Base-by-base conservation (phyloP, 345 rosid species). In the Linum lewisii region DNA sequence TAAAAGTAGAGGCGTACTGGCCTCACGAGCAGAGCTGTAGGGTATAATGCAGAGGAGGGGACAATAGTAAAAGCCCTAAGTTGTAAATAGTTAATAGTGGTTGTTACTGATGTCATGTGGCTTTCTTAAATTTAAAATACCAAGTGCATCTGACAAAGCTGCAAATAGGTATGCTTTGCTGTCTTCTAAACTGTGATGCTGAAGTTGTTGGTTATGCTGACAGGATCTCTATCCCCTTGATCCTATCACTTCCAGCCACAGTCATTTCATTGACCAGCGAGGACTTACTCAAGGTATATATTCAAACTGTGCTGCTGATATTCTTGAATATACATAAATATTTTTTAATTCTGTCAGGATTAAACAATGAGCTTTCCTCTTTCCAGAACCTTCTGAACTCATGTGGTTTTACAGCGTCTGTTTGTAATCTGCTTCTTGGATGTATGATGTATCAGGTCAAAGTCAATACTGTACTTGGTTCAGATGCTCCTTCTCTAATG, bases 401-500 rank as follows among this genome's bases (percentile, higher is more conserved):
- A 52, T 20, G 14, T 19, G 13, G 15, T 20, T 11, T n/a, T 52
- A 20, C 13, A 20, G 56, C 24, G 24, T 13, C 7, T 52, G 15
- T 24, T 52, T 52, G 22, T 69, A 2, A 45, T 26, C 26, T 60
- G 58, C n/a, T 22, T 14, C 42, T 2, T 72, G 32, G 56, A 57
- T 63, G 18, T 69, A 4, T 42, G 47, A 11, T 42, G 14, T 42
- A 69, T 61, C 80, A 94, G 99, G 95, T 90, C 68, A 81, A 64
- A 73, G 96, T 94, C 61, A 84, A 75, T 73, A 90, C 97, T 24
- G 95, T 80, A 7, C 85, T 90, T 38, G 93, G 95, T 63, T 81
- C 95, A 54, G 83, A 70, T 73, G 83, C 90, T 66, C 99, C 99
- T 58, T 75, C 92, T 57, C 73, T 90, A 69, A 77, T 75, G 36